Evolutionary conservation across 257 asterid species (phyloP).

Genomic region (Ballota nigra): DNA sequence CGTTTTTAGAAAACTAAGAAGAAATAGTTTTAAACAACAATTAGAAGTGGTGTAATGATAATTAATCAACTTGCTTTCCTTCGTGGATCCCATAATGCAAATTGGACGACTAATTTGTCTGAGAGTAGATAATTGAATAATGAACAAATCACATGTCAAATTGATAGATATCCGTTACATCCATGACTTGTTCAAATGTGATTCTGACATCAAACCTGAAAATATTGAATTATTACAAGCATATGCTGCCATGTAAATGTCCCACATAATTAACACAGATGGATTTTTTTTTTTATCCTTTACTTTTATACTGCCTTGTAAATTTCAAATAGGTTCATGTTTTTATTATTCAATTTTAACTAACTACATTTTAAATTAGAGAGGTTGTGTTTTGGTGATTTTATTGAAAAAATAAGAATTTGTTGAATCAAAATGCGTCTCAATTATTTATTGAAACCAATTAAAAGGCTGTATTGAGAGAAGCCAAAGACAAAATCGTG

Average conservation of each 20-base stretch:
- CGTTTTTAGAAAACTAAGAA: too few species aligned
- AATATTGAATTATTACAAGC: neutral
- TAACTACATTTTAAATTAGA: too few species aligned
- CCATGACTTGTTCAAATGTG: neutral
- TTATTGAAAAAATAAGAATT: too few species aligned
- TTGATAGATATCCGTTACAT: neutral
- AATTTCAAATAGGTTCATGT: too few species aligned
- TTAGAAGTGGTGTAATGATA: neutral
- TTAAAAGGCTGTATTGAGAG: too few species aligned
- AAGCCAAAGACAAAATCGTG: too few species aligned
- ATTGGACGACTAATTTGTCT: slow-evolving; percentile 9
- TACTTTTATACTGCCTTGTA: too few species aligned
- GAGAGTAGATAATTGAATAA: neutral
- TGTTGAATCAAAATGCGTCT: too few species aligned
- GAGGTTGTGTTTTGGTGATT: too few species aligned
- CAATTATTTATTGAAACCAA: too few species aligned
- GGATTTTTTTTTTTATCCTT: too few species aligned
- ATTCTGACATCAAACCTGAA: neutral
- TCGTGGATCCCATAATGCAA: neutral
- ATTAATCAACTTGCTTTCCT: neutral
- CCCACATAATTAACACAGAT: neutral
- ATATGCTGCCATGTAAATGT: neutral
- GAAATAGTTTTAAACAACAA: neutral
- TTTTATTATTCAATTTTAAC: too few species aligned
- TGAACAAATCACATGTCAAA: slow-evolving; percentile 10